Percentiles rank a stretch among this genome's conserved stretches.
These are phyloP conservation scores for Silene latifolia DNA, from an alignment of 148 eudicot species.

Conservation along the genomic window DNA sequence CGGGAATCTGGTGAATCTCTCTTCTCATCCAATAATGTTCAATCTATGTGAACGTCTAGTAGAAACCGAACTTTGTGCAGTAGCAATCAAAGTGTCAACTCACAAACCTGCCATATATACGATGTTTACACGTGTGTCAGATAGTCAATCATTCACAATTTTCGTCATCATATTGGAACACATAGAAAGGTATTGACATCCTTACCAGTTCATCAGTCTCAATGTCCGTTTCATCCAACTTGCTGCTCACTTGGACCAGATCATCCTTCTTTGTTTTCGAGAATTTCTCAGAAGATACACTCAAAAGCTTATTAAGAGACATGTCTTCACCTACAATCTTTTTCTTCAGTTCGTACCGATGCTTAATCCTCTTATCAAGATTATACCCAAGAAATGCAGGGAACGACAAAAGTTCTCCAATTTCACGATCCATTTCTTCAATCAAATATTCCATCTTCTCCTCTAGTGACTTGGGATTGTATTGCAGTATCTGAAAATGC, in stretches of 20 bases:
- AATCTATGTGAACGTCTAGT: neutral
- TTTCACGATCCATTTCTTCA: constrained; percentile 84
- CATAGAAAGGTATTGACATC: neutral
- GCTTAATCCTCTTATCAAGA: constrained; percentile 82
- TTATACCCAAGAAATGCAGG: constrained; percentile 95
- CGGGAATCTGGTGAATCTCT: too few species aligned
- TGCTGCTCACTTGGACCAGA: constrained; percentile 15
- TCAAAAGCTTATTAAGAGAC: constrained; percentile 83
- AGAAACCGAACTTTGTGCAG: neutral
- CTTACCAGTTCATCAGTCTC: constrained; percentile 12
- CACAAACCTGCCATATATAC: constrained; percentile 14
- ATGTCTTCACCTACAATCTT: constrained; percentile 61
- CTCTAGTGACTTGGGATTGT: constrained; percentile 70
- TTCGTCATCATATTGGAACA: neutral
- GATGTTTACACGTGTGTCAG: neutral
- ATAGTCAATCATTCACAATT: neutral
- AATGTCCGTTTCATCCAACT: constrained; percentile 3
- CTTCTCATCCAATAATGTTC: too few species aligned
- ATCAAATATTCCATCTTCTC: constrained; percentile 81
- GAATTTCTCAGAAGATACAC: constrained; percentile 64
- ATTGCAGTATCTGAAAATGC: constrained; percentile 83
- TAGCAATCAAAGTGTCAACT: neutral
- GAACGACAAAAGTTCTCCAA: constrained; percentile 78
- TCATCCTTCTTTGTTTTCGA: constrained; percentile 41
- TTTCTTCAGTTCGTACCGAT: constrained; percentile 69